phyloP scores from a whole-genome alignment of 805 yeast genomes.

The Saccharomyces paradoxus region DNA sequence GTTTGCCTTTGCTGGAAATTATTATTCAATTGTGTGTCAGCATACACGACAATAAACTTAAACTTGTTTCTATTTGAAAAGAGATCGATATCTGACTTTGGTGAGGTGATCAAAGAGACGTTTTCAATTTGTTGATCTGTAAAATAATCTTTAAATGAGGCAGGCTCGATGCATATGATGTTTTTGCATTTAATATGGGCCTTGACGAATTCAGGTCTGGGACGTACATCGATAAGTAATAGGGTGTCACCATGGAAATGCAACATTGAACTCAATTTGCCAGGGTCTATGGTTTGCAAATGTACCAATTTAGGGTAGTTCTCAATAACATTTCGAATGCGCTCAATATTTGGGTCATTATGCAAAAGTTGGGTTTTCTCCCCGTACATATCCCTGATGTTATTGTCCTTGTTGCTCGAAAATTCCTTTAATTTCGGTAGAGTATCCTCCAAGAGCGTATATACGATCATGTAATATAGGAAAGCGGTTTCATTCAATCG shows the following conservation, averaged over 20 bases:
- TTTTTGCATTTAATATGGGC: slow-evolving; percentile 54
- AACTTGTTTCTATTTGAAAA: slow-evolving; percentile 48
- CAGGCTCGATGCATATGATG: slow-evolving; percentile 67
- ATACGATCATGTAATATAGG: slow-evolving; percentile 12
- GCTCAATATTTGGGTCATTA: slow-evolving; percentile 4
- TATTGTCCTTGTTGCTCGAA: not conserved
- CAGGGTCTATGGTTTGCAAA: not conserved
- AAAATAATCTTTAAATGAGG: slow-evolving; percentile 39
- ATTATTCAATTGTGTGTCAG: slow-evolving; percentile 1
- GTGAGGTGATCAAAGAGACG: slow-evolving; percentile 45
- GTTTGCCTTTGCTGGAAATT: slow-evolving; percentile 7
- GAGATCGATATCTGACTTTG: slow-evolving; percentile 42
- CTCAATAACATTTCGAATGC: slow-evolving; percentile 2
- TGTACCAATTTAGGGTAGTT: slow-evolving; percentile 3
- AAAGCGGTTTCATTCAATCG: slow-evolving; percentile 8
- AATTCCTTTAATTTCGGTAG: slow-evolving; percentile 9
- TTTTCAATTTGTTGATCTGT: slow-evolving; percentile 54
- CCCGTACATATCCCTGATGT: slow-evolving; percentile 1
- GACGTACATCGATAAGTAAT: slow-evolving; percentile 61
- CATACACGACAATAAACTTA: slow-evolving; percentile 54
- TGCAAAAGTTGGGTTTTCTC: slow-evolving; percentile 5
- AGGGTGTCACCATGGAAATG: slow-evolving; percentile 1
- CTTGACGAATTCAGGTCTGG: slow-evolving; percentile 46
- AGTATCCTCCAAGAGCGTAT: slow-evolving; percentile 6
- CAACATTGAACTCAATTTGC: slow-evolving; percentile 8